Evolutionary conservation across 2,329 filamentous ascomycete species (phyloP), one percentile per base, ranked within the genome.

Genomic region (Botryosphaeria dothidea): DNA sequence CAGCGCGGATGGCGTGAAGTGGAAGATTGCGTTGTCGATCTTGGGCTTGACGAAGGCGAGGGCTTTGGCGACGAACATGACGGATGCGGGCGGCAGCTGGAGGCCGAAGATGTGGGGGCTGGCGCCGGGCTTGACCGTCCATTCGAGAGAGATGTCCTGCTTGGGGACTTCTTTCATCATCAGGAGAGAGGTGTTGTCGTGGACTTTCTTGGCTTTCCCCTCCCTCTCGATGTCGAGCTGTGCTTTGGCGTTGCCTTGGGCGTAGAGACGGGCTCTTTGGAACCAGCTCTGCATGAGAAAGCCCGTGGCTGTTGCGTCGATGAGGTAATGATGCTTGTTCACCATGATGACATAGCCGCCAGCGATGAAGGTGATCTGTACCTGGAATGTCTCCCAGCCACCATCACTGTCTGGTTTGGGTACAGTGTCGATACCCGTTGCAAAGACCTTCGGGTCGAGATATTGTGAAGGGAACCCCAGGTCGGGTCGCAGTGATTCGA

Each of bases 201-300:
- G 51, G 34, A 56, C 4, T 4, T 38, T 41, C 21, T 27, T 41
- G 9, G 51, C 51, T 13, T 56, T 41, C 11, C 51, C 51, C 7
- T 56, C 34, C 19, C 21, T 8, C 51, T 56, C 51, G 51, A 56
- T 27, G 51, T 15, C 31, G 25, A 56, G 51, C 6, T n/a, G 31
- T 3, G 51, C 9, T 13, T 34, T 27, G 6, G 49, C 3, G 9
- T 4, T n/a, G 51, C 19, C 31, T 19, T 23, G 21, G 6, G 51
- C 11, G 51, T 41, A 56, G 11, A 56, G 51, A 2, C 51, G 31
- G 1, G 51, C 51, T 8, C 51, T n/a, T 19, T 38, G 19, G 51
- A 56, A 56, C 51, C 51, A 56, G 34, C 31, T 41, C 34, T 56
- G 38, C 51, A 56, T 56, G n/a, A 56, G 13, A 31, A 56, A 56